Percentiles rank a stretch among this genome's conserved stretches.
phyloP scores from a whole-genome alignment of 495 filamentous ascomycete species.

The Durotheca rogersii region DNA sequence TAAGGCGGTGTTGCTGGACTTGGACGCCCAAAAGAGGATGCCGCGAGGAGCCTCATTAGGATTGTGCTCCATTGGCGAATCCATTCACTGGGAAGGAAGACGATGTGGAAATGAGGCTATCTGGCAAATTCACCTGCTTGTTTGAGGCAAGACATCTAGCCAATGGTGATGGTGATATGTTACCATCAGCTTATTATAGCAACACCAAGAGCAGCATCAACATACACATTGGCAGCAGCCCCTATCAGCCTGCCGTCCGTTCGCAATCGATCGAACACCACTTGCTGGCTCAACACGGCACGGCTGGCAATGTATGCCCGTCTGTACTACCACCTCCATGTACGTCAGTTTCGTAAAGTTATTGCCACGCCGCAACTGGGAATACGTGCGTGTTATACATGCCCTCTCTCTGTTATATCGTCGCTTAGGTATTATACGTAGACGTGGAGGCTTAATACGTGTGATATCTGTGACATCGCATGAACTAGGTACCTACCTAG shows the following conservation, averaged over 20 bases:
- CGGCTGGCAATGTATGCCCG: neutral
- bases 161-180: neutral
- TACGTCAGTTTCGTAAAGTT: no score
- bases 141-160: neutral
- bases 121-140: neutral
- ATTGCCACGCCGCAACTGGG: no score
- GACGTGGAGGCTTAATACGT: no score
- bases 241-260: neutral
- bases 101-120: neutral
- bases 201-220: neutral
- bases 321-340: neutral
- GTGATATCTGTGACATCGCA: no score
- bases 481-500: neutral
- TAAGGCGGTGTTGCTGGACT: neutral
- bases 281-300: neutral
- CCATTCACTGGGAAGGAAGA: neutral
- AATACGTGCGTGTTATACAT: no score
- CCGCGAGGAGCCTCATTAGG: neutral
- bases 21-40: neutral
- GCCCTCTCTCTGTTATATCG: no score
- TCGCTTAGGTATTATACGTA: no score
- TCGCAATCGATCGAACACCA: neutral
- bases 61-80: neutral
- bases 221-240: neutral
- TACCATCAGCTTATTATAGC: neutral